A percentile compares a stretch with the other conserved stretches of the same genome.
These are phyloP conservation scores for Sphaerulina vaccinii DNA, from an alignment of 2,329 filamentous ascomycete species.

Conservation along the genomic window DNA sequence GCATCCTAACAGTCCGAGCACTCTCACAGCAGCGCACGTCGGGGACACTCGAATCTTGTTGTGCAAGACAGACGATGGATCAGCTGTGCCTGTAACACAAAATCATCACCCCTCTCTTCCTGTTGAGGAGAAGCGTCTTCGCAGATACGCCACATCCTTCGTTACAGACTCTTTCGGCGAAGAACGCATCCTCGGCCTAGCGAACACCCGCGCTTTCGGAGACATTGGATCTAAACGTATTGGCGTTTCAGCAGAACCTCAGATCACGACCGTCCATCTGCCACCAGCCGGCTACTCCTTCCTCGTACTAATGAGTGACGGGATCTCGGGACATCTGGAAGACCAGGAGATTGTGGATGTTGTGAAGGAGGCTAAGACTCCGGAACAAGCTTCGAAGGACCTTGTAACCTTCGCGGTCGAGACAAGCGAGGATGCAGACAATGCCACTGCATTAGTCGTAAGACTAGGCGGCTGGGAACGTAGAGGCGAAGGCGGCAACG, in stretches of 20 bases:
- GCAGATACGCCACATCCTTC: conserved; percentile 81
- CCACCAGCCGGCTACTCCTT: conserved; percentile 84
- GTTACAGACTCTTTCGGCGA: conserved; percentile 97
- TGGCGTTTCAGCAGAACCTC: conserved; percentile 90
- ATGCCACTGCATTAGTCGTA: conserved; percentile 63
- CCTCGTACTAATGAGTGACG: conserved; percentile 83
- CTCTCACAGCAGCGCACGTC: conserved; percentile 82
- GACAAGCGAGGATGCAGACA: conserved; percentile 64
- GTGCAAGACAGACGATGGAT: conserved; percentile 80
- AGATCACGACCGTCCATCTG: conserved; percentile 76
- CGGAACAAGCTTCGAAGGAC: conserved; percentile 75
- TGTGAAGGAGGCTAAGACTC: conserved; percentile 88
- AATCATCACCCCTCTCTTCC: conserved; percentile 93
- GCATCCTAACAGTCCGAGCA: conserved; percentile 84
- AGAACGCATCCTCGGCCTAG: conserved; percentile 87
- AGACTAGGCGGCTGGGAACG: conserved; percentile 65
- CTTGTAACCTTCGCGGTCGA: conserved; percentile 88
- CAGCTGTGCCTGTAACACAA: conserved; percentile 76
- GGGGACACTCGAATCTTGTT: conserved; percentile 90
- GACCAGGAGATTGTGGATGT: conserved; percentile 98
- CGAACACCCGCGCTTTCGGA: conserved; percentile 91
- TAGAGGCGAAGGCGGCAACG: conserved; percentile 78
- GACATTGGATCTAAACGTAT: conserved; percentile 90
- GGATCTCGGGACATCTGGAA: conserved; percentile 77
- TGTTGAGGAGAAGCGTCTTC: conserved; percentile 75